phyloP scores from a whole-genome alignment of 345 rosid genomes.

The Toxicodendron radicans region DNA sequence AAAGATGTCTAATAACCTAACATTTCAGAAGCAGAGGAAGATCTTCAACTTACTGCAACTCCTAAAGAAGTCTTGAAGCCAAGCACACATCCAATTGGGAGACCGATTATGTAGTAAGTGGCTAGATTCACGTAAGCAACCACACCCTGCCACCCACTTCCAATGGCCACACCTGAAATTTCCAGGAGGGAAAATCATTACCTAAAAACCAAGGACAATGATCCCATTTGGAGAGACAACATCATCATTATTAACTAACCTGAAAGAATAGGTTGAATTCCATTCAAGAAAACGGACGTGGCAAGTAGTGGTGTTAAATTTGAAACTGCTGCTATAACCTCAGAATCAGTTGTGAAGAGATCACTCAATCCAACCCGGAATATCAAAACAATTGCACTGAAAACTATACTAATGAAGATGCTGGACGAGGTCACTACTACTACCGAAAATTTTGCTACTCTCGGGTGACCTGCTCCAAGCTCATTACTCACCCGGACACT shows the following conservation, averaged over 20 bases:
- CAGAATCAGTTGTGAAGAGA: constrained; percentile 66
- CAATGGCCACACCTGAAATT: constrained; percentile 86
- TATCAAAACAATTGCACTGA: constrained; percentile 47
- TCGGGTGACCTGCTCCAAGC: constrained; percentile 84
- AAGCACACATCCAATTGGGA: constrained; percentile 85
- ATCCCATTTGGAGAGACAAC: neutral
- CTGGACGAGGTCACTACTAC: constrained; percentile 68
- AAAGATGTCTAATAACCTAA: neutral
- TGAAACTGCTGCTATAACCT: constrained; percentile 67
- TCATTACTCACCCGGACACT: constrained; percentile 88
- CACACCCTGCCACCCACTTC: constrained; percentile 93
- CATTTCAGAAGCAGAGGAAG: neutral
- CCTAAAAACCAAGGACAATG: neutral
- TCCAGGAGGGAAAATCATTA: neutral
- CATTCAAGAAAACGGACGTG: constrained; percentile 79
- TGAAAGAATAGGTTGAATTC: constrained; percentile 94
- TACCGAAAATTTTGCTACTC: constrained; percentile 73
- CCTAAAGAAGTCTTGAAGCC: constrained; percentile 73
- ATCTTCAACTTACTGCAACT: constrained; percentile 55
- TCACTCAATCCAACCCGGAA: constrained; percentile 59
- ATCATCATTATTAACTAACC: constrained; percentile 49
- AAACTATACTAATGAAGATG: constrained; percentile 54
- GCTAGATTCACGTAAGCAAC: constrained; percentile 87
- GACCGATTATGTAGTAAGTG: constrained; percentile 83
- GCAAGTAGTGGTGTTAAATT: constrained; percentile 75